Base-by-base conservation (phyloP, 371 early-diverging fungal genomes). In the Catenaria anguillulae region DNA sequence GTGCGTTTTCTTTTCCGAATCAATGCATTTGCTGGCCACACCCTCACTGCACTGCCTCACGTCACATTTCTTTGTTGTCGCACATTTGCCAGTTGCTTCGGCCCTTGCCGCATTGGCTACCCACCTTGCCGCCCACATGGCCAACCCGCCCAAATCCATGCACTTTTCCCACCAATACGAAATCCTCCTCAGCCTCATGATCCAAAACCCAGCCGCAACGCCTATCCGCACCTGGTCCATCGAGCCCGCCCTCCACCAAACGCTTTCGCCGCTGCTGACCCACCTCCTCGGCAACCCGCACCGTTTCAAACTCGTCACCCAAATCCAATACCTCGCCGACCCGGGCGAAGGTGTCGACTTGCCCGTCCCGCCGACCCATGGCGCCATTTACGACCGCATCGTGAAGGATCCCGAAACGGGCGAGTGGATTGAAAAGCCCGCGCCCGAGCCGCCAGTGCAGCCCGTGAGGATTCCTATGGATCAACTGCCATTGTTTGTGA, bases 401-500 rank as follows among this genome's bases (percentile, higher is more conserved):
- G 37, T 8, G 37, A 4, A 8, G 10, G 45, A 21, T 17, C 4
- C 45, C 2, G 45, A 4, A 17, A 21, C 45, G 8, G 45, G 19
- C 21, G 45, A 43, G 8, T 43, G 19, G 21, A 17, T 21, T 17
- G 21, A 43, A 2, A 68, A 64, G 4, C 43, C 70, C 45, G 48
- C 33, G 17, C 65, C 70, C 3, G 31, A 59, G 6, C 33, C 13
- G 13, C 15, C 54, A 33, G 45, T 48, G n/a, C 64, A 62, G 42
- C 52, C n/a, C 31, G 62, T 65, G 4, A 46, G 48, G 21, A 12
- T 73, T 35, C 66, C 64, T 0, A 55, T 42, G 29, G 60, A 56
- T 6, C 63, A 63, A 63, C 67, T 73, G 31, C 60, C 73, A n/a
- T 65, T 66, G 61, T 70, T 73, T 60, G 64, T 69, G 60, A 74